Base-by-base conservation (phyloP, 2,329 filamentous ascomycete genomes). In the Fusarium phyllophilum region DNA sequence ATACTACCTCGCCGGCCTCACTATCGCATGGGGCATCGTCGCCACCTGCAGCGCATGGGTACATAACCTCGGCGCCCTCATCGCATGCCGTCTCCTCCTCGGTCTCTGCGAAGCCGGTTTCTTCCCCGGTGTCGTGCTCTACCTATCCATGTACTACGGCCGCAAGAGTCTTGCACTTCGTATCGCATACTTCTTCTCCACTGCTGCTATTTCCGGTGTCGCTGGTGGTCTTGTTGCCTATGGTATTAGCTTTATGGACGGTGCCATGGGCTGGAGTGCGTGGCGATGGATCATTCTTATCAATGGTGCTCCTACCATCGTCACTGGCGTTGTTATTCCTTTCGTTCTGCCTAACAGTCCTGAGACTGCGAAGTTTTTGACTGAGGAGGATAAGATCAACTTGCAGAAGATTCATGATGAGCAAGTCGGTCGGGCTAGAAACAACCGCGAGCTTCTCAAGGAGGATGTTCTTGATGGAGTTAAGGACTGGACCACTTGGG, bases 241-340 rank as follows among this genome's bases (percentile, higher is more conserved):
- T 67, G 90, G 84, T 0, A 90, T 92, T 70, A 89, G 89, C 1
- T 88, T 88, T 75, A 90, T 93, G 86, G 87, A 92, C 63, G 89
- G 89, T 1, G 77, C 87, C 5, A 81, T 84, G 3, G 89, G 89
- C 6, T 84, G 87, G 66, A 80, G 83, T n/a, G 91, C 89, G 3
- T 93, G 91, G 91, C 82, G 91, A 39, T 93, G 90, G 91, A 90
- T 92, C 72, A 84, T 92, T 79, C 87, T 89, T 55, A 79, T 90
- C 38, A 82, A 85, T 77, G 91, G 91, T 2, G 48, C 65, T 6
- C 74, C 74, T 20, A 76, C 74, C 6, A 83, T 91, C 24, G 36
- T 90, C 5, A 79, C 90, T 0, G 90, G 89, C 0, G 77, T 89
- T 8, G 78, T 83, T 1, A 86, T 86, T 9, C 89, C 85, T 81